These are phyloP conservation scores for Cyberlindnera euphorbiae DNA, from an alignment of 805 yeast genomes.

Conservation along the genomic window DNA sequence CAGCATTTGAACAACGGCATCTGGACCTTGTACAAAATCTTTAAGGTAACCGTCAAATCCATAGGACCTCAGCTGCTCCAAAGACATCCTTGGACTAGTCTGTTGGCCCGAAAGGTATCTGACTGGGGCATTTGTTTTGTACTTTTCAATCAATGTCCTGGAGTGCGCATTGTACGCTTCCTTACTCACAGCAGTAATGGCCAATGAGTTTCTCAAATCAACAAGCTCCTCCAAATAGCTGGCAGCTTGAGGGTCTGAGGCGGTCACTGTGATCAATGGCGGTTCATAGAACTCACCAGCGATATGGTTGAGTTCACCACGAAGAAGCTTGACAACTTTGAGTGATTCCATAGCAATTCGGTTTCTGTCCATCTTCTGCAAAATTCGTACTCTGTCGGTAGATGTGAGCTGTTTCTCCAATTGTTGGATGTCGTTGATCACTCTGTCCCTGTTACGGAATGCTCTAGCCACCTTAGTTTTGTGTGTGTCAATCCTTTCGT, in stretches of 20 bases:
- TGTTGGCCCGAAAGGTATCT: conserved; percentile 37
- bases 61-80: conserved; percentile 33
- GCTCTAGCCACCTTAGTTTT: conserved; percentile 37
- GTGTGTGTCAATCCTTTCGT: conserved; percentile 38
- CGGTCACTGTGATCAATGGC: conserved; percentile 60
- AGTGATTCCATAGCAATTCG: conserved; percentile 24
- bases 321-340: conserved; percentile 38
- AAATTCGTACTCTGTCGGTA: conserved; percentile 46
- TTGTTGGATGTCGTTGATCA: conserved; percentile 25
- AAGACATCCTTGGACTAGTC: conserved; percentile 24
- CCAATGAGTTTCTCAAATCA: conserved; percentile 46
- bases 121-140: conserved; percentile 44
- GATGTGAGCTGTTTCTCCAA: conserved; percentile 27
- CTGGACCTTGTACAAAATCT: conserved; percentile 73
- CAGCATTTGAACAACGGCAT: conserved; percentile 65
- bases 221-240: conserved; percentile 54
- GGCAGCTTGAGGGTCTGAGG: conserved; percentile 45
- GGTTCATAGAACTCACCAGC: conserved; percentile 58
- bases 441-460: conserved; percentile 29
- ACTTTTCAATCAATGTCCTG: conserved; percentile 34
- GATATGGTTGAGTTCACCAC: conserved; percentile 33
- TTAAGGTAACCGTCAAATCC: conserved; percentile 81
- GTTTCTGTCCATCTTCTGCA: conserved; percentile 28
- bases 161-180: conserved; percentile 46
- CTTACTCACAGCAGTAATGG: conserved; percentile 57